Evolutionary conservation across 257 asterid species (phyloP), one percentile per base, ranked within the genome.

Genomic region (Hygrophila difformis): DNA sequence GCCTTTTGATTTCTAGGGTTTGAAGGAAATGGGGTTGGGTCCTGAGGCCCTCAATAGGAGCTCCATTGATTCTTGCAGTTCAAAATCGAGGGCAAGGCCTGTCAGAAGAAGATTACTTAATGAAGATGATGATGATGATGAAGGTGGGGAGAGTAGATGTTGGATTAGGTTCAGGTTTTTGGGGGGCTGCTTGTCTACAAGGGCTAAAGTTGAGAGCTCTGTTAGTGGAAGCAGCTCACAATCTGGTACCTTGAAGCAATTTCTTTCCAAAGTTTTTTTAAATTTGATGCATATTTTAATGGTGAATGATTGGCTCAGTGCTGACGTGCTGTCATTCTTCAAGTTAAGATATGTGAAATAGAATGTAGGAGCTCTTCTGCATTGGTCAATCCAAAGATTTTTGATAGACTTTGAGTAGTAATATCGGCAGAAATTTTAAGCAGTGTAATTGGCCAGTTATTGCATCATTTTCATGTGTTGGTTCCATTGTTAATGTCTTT

Each of bases 151-250:
- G 47, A 56, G 62, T n/a, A 49, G 82, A 9, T 72, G 92, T 52
- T 84, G 95, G 83, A 55, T 71, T 55, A 70, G 71, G 66, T 64
- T 81, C 66, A 67, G 75, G 43, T 69, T 78, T 41, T 57, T 84
- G 23, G 82, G 93, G 8, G 65, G 82, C 16, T 87, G 93, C 61
- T 53, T 84, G 56, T 61, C 92, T 42, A 21, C 83, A 43, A 76
- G 78, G 74, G 29, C 96, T 21, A 72, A 72, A 49, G 80, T 71
- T 44, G 95, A 73, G 39, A 66, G 79, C 64, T 75, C 84, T 45
- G 61, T 63, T 61, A 72, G 86, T 62, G 81, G 73, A 18, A 64
- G 81, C 18, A 74, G 76, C 77, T 41, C 78, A 18, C 79, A 69
- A 56, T 65, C 60, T 68, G 96, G 95, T 87, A 60, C 9, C 53